Evolutionary conservation across 176 grass and related monocot species (phyloP).

Genomic region (Oryza rufipogon): DNA sequence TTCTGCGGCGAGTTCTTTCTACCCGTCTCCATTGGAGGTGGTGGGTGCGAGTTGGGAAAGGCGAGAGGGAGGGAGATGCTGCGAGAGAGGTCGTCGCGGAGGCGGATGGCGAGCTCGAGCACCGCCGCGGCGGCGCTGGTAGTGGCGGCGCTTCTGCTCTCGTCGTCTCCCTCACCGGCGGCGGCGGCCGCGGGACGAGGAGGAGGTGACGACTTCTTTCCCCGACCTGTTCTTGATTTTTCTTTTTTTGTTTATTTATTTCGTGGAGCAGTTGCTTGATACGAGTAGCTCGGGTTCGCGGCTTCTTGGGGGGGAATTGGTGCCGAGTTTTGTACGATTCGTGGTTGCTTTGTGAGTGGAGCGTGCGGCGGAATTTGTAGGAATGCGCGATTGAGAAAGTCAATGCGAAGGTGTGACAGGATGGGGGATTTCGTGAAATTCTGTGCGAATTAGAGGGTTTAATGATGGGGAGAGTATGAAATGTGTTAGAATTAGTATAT

Average conservation of each 20-base stretch:
- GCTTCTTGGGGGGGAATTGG: too few species aligned
- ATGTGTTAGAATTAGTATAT: neutral
- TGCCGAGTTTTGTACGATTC: neutral
- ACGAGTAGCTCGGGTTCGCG: neutral
- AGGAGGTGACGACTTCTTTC: constrained; percentile 3
- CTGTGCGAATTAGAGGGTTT: neutral
- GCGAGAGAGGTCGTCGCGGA: neutral
- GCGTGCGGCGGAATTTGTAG: neutral
- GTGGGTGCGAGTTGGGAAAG: neutral
- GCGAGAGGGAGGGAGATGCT: neutral
- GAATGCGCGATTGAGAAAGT: neutral
- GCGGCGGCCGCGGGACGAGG: neutral
- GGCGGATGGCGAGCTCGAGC: neutral
- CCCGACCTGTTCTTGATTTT: neutral
- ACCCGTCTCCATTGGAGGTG: neutral
- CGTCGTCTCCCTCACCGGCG: neutral
- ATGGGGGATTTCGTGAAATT: neutral
- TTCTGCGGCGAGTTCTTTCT: neutral
- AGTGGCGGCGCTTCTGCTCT: neutral
- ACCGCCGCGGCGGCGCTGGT: neutral
- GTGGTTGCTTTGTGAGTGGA: neutral
- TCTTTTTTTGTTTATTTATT: too few species aligned
- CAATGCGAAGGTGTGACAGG: neutral
- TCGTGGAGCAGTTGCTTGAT: neutral
- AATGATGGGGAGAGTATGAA: neutral